Conservation (phyloP, 371 early-diverging fungal species). For the Mortierella sp. region DNA sequence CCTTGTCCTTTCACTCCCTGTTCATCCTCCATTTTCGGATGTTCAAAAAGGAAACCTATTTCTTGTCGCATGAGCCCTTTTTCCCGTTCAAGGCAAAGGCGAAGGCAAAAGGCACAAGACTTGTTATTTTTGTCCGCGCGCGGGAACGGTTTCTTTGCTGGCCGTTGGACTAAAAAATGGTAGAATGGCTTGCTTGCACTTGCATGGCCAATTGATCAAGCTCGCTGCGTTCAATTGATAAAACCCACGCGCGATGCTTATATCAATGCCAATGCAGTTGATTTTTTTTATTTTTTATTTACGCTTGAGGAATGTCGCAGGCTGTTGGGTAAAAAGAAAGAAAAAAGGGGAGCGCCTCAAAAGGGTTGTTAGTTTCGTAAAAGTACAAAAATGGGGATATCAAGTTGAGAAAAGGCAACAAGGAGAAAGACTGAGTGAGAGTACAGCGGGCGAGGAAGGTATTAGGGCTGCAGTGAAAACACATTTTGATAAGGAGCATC, state of each 20-base stretch:
- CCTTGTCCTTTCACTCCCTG: not conserved
- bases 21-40: too few species aligned
- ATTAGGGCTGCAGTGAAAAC: not conserved
- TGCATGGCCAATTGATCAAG: too few species aligned
- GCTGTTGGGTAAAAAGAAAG: not conserved
- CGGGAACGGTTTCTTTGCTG: too few species aligned
- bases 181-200: too few species aligned
- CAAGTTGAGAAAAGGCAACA: not conserved
- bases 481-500: not conserved
- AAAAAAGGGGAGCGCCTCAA: not conserved
- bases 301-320: not conserved
- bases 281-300: not conserved
- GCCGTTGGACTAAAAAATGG: not conserved
- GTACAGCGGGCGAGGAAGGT: not conserved
- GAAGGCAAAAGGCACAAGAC: not conserved
- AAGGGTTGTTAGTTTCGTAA: not conserved
- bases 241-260: too few species aligned
- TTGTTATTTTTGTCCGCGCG: not conserved
- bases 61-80: conserved; percentile 7
- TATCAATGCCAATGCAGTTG: too few species aligned
- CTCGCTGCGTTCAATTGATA: too few species aligned
- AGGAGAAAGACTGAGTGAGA: not conserved
- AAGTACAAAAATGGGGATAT: not conserved
- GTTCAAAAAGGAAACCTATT: conserved; percentile 12
- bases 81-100: not conserved